Percentiles rank a stretch among this genome's conserved stretches.
phyloP scores from a whole-genome alignment of 1,284 basidiomycete species.

The Fomitopsis palustris region DNA sequence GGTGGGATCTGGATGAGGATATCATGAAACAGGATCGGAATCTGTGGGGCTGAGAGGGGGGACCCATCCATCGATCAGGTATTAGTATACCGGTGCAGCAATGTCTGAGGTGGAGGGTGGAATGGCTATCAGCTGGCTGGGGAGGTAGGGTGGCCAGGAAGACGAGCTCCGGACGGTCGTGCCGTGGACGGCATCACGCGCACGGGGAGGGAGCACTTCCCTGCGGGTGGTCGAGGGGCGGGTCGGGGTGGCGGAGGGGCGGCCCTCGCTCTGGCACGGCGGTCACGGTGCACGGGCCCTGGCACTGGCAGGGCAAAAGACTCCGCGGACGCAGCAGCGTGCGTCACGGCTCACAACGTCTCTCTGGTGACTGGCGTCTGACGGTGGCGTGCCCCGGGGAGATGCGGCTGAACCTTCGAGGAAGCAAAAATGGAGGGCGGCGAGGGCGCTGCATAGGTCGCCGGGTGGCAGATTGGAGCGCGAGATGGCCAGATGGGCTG shows the following conservation, averaged over 20 bases:
- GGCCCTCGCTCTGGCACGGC: background rate
- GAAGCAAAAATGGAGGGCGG: background rate
- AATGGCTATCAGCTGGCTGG: background rate
- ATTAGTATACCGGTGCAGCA: background rate
- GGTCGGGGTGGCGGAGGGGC: background rate
- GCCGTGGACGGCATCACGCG: background rate
- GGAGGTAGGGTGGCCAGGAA: background rate
- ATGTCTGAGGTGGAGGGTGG: background rate
- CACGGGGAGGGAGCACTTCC: background rate
- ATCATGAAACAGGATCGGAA: background rate
- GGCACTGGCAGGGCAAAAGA: background rate
- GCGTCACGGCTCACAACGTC: background rate
- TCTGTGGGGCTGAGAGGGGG: background rate
- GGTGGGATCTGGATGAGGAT: background rate
- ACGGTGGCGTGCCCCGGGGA: background rate
- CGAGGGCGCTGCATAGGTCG: background rate
- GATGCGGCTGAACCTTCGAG: conserved; percentile 1
- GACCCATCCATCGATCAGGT: background rate
- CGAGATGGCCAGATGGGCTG: background rate
- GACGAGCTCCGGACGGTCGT: background rate
- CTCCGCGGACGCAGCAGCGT: background rate
- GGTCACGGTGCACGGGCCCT: no score
- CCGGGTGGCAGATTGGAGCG: background rate
- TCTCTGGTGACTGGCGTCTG: background rate
- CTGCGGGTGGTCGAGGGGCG: background rate